Conservation (phyloP, 805 yeast species). For the Hyphopichia homilentoma region DNA sequence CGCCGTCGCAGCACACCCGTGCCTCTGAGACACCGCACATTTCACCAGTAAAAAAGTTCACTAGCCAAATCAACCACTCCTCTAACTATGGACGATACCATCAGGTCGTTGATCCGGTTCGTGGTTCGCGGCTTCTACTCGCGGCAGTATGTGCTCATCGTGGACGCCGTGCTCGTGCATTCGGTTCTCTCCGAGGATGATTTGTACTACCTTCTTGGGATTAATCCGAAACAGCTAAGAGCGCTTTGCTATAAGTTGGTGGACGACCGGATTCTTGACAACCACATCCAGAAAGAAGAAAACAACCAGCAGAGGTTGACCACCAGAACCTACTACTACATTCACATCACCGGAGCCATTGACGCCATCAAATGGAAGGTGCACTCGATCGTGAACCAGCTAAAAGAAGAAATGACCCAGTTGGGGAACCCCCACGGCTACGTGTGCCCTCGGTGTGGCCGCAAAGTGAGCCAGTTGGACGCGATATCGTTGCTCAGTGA, state of each 20-base stretch:
- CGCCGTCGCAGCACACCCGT: too few relatives aligned
- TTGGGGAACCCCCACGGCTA: slow-evolving; percentile 93
- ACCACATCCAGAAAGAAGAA: slow-evolving; percentile 61
- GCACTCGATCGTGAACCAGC: slow-evolving; percentile 72
- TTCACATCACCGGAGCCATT: slow-evolving; percentile 88
- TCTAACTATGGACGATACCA: slow-evolving; percentile 41
- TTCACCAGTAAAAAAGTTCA: too few relatives aligned
- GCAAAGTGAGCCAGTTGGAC: slow-evolving; percentile 80
- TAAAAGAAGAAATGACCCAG: slow-evolving; percentile 79
- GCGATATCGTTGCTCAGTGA: slow-evolving; percentile 79
- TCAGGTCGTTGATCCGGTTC: slow-evolving; percentile 60
- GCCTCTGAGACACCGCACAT: too few relatives aligned
- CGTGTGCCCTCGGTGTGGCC: slow-evolving; percentile 80
- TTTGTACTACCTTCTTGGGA: slow-evolving; percentile 71
- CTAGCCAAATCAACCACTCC: too few relatives aligned
- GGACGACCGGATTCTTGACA: slow-evolving; percentile 76
- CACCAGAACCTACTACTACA: slow-evolving; percentile 76
- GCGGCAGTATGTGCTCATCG: slow-evolving; percentile 72
- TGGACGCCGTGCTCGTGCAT: slow-evolving; percentile 86
- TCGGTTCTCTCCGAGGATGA: slow-evolving; percentile 93
- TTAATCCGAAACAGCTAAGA: slow-evolving; percentile 83
- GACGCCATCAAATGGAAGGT: slow-evolving; percentile 97
- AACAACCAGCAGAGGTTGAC: slow-evolving; percentile 60
- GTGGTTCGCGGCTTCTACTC: slow-evolving; percentile 88
- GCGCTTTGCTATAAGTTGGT: slow-evolving; percentile 74